Evolutionary conservation across 208 protist genomes (phyloP).

Genomic region (Leishmania aethiopica): DNA sequence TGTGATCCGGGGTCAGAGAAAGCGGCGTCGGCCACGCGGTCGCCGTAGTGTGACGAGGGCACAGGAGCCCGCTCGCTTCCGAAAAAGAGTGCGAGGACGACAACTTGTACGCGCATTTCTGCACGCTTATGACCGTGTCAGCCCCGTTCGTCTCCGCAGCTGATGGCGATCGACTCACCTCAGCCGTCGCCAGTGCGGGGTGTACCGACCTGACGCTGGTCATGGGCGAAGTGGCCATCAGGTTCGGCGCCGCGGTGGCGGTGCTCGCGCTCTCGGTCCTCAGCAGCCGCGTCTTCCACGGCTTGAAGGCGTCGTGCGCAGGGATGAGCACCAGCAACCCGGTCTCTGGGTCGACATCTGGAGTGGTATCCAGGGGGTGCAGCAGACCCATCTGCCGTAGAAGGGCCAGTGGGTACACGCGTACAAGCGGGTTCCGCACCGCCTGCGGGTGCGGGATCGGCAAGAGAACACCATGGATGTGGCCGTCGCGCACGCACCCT

Average conservation of each 20-base stretch:
- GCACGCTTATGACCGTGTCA: background rate
- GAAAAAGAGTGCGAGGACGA: slow-evolving; percentile 1
- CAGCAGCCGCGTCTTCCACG: slow-evolving; percentile 2
- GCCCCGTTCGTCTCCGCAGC: background rate
- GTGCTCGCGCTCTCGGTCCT: background rate
- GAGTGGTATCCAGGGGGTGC: slow-evolving; percentile 26
- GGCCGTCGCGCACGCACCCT: background rate
- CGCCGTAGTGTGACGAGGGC: background rate
- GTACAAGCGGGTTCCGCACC: slow-evolving; percentile 41
- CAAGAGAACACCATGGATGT: background rate
- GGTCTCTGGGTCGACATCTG: slow-evolving; percentile 27
- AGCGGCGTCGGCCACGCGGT: too few species aligned
- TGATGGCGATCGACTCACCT: background rate
- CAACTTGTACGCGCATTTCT: background rate
- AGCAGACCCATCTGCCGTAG: slow-evolving; percentile 48
- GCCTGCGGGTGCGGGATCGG: slow-evolving; percentile 20
- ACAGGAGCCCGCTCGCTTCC: background rate
- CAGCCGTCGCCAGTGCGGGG: background rate
- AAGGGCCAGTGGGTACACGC: slow-evolving; percentile 39
- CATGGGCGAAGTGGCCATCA: background rate
- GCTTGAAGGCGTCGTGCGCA: slow-evolving; percentile 41
- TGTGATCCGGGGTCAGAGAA: background rate
- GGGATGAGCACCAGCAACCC: slow-evolving; percentile 25
- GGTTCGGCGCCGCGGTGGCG: background rate
- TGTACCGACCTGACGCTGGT: background rate